Conservation (phyloP, 176 grass and related monocot species). For the Juncus inflexus region DNA sequence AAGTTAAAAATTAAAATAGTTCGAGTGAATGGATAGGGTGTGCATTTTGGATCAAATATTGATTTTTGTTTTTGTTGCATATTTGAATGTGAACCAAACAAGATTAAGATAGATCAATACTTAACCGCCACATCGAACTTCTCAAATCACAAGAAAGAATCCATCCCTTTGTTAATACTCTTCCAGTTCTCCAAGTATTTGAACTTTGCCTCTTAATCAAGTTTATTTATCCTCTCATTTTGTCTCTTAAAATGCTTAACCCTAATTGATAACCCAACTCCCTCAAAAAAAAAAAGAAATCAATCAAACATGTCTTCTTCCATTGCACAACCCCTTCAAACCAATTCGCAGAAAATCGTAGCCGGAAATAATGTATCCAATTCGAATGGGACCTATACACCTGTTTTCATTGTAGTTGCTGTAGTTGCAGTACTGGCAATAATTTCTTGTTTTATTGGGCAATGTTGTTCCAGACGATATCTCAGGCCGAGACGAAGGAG, state of each 20-base stretch:
- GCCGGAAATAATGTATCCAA: neutral
- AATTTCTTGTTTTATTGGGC: conserved; percentile 61
- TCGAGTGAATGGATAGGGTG: too few species aligned
- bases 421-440: conserved; percentile 59
- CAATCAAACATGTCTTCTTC: conserved; percentile 7
- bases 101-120: too few species aligned
- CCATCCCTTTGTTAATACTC: neutral
- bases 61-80: too few species aligned
- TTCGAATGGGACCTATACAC: conserved; percentile 40
- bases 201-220: conserved; percentile 30
- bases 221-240: conserved; percentile 10
- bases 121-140: neutral
- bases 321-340: conserved; percentile 4
- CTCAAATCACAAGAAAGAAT: conserved; percentile 21
- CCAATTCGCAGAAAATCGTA: conserved; percentile 5
- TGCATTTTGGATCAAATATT: too few species aligned
- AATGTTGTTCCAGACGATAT: conserved; percentile 56
- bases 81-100: too few species aligned
- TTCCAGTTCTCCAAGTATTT: conserved; percentile 11
- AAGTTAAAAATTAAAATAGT: too few species aligned
- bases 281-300: neutral
- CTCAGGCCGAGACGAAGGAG: conserved; percentile 42
- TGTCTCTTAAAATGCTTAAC: conserved; percentile 22
- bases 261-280: neutral
- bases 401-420: conserved; percentile 63